Conservation (phyloP, 306 rosid genomes). For the Lablab purpureus region DNA sequence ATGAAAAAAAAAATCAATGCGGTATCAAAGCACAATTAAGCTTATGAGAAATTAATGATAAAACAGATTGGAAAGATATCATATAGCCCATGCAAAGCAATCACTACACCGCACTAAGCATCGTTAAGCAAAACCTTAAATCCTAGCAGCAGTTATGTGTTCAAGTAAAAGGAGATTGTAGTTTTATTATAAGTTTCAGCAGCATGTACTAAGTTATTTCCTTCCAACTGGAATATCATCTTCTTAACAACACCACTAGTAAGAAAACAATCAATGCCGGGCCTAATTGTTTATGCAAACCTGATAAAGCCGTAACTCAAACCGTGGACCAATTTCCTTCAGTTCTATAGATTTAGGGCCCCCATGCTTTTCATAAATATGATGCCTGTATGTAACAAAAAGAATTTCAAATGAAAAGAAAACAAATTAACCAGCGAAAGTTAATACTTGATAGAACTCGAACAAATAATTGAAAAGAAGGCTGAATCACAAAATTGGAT, state of each 20-base stretch:
- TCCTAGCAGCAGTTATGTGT: constrained; percentile 5
- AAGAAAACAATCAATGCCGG: constrained; percentile 30
- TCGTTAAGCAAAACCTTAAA: constrained; percentile 8
- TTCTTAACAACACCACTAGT: neutral
- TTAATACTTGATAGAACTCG: neutral
- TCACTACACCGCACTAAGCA: neutral
- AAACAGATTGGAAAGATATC: neutral
- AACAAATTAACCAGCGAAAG: neutral
- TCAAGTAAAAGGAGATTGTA: neutral
- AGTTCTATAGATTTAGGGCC: constrained; percentile 85
- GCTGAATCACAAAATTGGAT: constrained; percentile 7
- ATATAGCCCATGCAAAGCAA: constrained; percentile 4
- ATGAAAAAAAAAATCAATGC: neutral
- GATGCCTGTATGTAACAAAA: constrained; percentile 66
- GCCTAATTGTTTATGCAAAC: constrained; percentile 52
- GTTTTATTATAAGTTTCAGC: constrained; percentile 4
- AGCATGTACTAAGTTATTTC: constrained; percentile 26
- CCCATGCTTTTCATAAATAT: constrained; percentile 78
- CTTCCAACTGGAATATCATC: constrained; percentile 4
- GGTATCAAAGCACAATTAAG: neutral
- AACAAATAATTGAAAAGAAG: constrained; percentile 18
- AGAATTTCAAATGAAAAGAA: constrained; percentile 21
- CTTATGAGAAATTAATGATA: neutral
- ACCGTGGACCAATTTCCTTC: constrained; percentile 95
- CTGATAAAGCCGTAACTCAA: constrained; percentile 81